phyloP scores from a whole-genome alignment of 208 protist species.

The Acanthamoeba divionensis region DNA sequence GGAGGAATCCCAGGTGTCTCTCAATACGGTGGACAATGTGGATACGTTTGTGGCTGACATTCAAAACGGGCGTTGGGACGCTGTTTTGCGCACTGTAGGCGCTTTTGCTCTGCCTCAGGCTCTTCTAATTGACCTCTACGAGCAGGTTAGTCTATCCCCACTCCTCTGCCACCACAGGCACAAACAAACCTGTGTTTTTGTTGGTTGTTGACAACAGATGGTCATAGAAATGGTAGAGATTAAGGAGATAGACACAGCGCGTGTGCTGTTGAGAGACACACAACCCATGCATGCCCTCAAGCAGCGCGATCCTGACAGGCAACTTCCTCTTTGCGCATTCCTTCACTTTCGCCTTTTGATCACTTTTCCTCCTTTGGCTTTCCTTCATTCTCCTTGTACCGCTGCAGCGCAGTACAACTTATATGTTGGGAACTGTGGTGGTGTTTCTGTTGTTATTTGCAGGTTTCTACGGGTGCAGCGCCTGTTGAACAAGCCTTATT shows the following conservation, averaged over 20 bases:
- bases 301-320: neutral
- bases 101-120: neutral
- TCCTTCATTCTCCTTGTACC: neutral
- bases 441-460: no score
- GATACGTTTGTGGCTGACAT: constrained; percentile 26
- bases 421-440: no score
- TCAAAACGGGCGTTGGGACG: constrained; percentile 33
- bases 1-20: constrained; percentile 51
- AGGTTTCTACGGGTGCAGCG: constrained; percentile 45
- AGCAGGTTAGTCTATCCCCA: constrained; percentile 33
- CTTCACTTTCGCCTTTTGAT: neutral
- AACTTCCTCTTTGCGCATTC: no score
- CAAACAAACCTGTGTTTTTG: neutral
- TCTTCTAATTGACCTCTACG: constrained; percentile 56
- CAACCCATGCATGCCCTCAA: neutral
- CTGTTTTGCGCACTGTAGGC: constrained; percentile 12
- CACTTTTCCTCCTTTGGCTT: neutral
- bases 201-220: neutral
- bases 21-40: constrained; percentile 54
- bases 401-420: neutral
- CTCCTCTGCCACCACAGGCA: neutral
- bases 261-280: constrained; percentile 34
- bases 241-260: constrained; percentile 56
- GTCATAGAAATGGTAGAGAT: constrained; percentile 54
- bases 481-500: constrained; percentile 39